phyloP scores from a whole-genome alignment of 345 rosid species.

The Moricandia moricandioides region DNA sequence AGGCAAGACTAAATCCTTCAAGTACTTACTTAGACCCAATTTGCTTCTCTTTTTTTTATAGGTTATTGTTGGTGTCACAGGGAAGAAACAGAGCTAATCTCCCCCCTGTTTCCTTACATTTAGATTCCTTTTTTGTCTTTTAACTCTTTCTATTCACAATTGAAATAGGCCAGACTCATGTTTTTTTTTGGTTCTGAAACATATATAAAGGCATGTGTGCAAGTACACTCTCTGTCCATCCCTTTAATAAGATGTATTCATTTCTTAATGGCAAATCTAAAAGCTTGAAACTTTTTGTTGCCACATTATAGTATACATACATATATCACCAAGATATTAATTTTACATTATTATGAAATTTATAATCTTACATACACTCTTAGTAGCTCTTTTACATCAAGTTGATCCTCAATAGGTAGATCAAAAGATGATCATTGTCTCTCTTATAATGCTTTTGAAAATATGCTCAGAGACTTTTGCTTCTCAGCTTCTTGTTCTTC shows the following conservation, averaged over 20 bases:
- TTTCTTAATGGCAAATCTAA: background rate
- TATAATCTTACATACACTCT: conserved; percentile 15
- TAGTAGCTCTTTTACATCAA: conserved; percentile 9
- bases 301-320: conserved; percentile 10
- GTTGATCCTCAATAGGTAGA: conserved; percentile 8
- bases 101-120: conserved; percentile 11
- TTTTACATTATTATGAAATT: conserved; percentile 7
- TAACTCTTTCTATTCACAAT: conserved; percentile 5
- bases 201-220: conserved; percentile 22
- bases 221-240: conserved; percentile 10
- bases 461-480: conserved; percentile 32
- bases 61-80: conserved; percentile 84
- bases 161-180: conserved; percentile 45
- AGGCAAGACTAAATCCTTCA: background rate
- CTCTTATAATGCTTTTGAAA: background rate
- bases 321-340: background rate
- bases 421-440: background rate
- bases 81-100: conserved; percentile 54
- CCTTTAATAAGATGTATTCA: conserved; percentile 2
- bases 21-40: background rate
- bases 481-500: conserved; percentile 52
- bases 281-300: conserved; percentile 18
- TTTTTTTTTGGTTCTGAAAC: conserved; percentile 27
- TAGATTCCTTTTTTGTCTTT: conserved; percentile 4
- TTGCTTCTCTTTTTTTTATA: conserved; percentile 36